phyloP scores from a whole-genome alignment of 1,139 yeast species.

The Yamadazyma triangularis region DNA sequence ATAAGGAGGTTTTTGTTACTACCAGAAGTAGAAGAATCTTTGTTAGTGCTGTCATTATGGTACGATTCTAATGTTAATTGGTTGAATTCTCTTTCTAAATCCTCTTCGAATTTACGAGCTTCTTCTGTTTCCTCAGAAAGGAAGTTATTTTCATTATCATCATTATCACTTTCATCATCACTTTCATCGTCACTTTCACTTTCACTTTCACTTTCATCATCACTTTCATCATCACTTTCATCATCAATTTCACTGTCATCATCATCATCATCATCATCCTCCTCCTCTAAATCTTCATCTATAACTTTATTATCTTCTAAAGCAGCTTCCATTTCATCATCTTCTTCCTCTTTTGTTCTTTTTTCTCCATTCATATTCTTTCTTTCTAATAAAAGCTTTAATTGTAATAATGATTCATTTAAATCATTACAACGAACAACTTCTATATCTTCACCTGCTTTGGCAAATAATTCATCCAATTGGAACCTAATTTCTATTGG shows the following conservation, averaged over 20 bases:
- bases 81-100: constrained; percentile 52
- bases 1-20: too few species aligned
- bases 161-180: neutral
- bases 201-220: constrained; percentile 1
- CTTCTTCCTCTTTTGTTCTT: constrained; percentile 14
- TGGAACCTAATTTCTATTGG: constrained; percentile 63
- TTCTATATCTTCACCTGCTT: constrained; percentile 14
- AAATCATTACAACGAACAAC: constrained; percentile 36
- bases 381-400: constrained; percentile 26
- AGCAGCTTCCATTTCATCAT: constrained; percentile 15
- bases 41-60: neutral
- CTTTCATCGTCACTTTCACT: constrained; percentile 3
- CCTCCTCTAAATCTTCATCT: constrained; percentile 15
- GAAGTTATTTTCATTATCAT: constrained; percentile 1
- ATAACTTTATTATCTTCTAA: too few species aligned
- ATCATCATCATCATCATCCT: constrained; percentile 16
- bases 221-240: constrained; percentile 3
- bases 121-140: constrained; percentile 5
- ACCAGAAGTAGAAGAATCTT: too few species aligned
- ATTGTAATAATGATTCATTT: constrained; percentile 35
- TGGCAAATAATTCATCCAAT: constrained; percentile 41
- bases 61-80: constrained; percentile 47
- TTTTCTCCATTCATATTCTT: constrained; percentile 7
- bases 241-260: constrained; percentile 10
- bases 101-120: constrained; percentile 38